phyloP scores from a whole-genome alignment of 768 basidiomycete genomes.

The Russula dissimulans region DNA sequence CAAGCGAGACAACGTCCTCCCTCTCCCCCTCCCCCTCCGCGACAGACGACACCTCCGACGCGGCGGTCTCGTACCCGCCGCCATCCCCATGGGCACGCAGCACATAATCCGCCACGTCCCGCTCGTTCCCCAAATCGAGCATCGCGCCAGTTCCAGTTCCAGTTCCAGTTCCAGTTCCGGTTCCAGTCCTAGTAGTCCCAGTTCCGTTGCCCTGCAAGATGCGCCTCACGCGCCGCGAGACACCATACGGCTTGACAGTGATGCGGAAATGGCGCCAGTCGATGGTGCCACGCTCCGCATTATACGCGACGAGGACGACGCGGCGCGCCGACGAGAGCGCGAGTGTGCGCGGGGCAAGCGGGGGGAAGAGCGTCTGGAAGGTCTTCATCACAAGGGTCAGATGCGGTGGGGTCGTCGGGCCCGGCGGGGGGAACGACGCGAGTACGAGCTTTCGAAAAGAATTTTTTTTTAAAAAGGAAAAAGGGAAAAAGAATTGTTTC shows the following conservation, averaged over 20 bases:
- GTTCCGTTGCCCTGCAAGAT: conserved; percentile 53
- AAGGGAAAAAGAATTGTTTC: background rate
- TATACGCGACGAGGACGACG: conserved; percentile 89
- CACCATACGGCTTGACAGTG: conserved; percentile 88
- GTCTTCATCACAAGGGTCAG: conserved; percentile 89
- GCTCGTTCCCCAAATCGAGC: conserved; percentile 79
- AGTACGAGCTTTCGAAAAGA: conserved; percentile 65
- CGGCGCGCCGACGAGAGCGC: conserved; percentile 84
- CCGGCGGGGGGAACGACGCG: conserved; percentile 72
- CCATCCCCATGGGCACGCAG: conserved; percentile 38
- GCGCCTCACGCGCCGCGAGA: conserved; percentile 83
- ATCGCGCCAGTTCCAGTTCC: conserved; percentile 28
- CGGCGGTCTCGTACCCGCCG: conserved; percentile 55
- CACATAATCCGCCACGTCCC: conserved; percentile 93
- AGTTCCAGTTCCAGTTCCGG: too few relatives aligned
- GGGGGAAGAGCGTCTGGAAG: conserved; percentile 94
- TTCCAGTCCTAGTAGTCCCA: conserved; percentile 20
- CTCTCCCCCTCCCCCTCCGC: conserved; percentile 80
- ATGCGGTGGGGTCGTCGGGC: conserved; percentile 69
- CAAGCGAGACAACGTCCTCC: conserved; percentile 69
- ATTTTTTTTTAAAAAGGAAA: background rate
- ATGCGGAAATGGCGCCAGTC: conserved; percentile 94
- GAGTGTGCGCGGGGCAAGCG: conserved; percentile 74
- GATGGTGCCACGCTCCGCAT: conserved; percentile 73
- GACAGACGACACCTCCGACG: conserved; percentile 57